These are phyloP conservation scores for Epichloe sp. DNA, from an alignment of 2,329 filamentous ascomycete genomes.

Conservation along the genomic window DNA sequence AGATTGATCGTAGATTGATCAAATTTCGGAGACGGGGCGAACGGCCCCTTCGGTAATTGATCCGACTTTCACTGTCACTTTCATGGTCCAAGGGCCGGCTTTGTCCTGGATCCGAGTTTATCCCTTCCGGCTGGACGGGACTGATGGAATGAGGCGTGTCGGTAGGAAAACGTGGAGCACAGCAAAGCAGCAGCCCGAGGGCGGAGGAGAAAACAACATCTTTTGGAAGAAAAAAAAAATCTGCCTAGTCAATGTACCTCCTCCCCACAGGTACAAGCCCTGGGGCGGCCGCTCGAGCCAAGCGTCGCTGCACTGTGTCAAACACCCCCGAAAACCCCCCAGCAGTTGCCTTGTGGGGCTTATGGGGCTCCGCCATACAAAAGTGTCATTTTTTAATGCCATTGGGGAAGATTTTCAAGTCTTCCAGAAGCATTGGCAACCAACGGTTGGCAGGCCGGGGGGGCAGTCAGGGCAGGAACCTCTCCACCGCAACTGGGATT, in stretches of 20 bases:
- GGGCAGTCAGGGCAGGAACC: background rate
- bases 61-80: background rate
- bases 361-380: background rate
- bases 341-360: background rate
- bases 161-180: conserved; percentile 16
- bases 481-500: conserved; percentile 15
- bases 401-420: conserved; percentile 12
- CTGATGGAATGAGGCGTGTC: conserved; percentile 11
- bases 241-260: conserved; percentile 12
- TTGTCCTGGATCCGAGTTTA: too few relatives aligned
- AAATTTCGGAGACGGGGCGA: too few relatives aligned
- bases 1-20: too few relatives aligned
- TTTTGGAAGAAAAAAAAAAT: background rate
- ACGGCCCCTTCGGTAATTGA: too few relatives aligned
- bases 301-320: background rate
- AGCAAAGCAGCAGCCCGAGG: background rate
- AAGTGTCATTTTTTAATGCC: conserved; percentile 9
- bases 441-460: too few relatives aligned
- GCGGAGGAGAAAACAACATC: background rate
- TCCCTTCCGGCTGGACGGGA: background rate
- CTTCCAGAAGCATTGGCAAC: conserved; percentile 17
- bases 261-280: conserved; percentile 17
- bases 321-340: background rate
- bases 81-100: background rate
- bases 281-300: background rate